Conservation (phyloP, 2,329 filamentous ascomycete species). For the Claviceps africana region DNA sequence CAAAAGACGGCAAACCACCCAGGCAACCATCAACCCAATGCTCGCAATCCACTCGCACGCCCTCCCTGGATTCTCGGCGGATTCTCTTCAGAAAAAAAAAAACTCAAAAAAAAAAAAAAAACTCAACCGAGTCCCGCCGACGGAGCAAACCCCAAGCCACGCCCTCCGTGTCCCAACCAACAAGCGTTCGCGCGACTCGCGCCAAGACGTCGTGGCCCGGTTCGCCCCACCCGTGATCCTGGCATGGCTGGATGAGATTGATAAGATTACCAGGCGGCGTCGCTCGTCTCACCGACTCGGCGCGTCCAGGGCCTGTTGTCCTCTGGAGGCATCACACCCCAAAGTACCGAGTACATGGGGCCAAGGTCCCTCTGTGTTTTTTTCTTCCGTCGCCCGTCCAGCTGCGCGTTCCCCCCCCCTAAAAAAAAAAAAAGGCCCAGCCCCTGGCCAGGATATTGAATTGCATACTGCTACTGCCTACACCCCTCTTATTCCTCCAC, state of each 20-base stretch:
- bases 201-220: neutral
- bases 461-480: no score
- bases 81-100: neutral
- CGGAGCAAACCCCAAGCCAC: neutral
- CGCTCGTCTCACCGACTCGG: neutral
- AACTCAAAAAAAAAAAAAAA: neutral
- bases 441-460: no score
- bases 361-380: neutral
- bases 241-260: neutral
- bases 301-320: no score
- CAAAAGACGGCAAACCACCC: no score
- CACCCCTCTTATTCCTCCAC: no score
- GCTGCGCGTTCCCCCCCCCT: no score
- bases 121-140: neutral
- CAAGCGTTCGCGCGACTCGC: neutral
- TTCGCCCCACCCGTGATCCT: neutral
- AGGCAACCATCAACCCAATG: no score
- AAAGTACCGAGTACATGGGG: neutral
- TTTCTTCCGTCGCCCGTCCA: neutral
- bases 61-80: no score
- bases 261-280: neutral
- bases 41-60: no score
- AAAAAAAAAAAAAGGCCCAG: no score
- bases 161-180: neutral
- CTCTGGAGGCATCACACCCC: no score